Evolutionary conservation across 441 rosid genomes (phyloP).

Genomic region (Gossypium trilobum): DNA sequence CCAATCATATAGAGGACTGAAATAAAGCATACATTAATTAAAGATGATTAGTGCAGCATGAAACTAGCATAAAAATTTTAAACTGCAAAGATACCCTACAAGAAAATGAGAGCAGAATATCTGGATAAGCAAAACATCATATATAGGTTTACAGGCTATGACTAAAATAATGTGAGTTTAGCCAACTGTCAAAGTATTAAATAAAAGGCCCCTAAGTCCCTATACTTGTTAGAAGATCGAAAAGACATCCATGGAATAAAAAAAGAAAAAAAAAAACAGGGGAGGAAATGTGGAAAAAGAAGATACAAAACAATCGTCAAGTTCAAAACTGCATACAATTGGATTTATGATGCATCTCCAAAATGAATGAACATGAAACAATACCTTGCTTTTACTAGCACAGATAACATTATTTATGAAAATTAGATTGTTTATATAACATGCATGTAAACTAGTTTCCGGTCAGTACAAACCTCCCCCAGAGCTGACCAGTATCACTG

Average conservation of each 20-base stretch:
- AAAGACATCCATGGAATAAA: neutral
- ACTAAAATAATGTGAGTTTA: neutral
- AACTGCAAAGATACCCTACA: neutral
- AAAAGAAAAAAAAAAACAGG: neutral
- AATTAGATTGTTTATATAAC: neutral
- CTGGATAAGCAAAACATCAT: neutral
- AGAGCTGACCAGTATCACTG: slow-evolving; percentile 89
- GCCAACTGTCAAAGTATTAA: neutral
- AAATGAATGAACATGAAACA: neutral
- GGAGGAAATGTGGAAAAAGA: neutral
- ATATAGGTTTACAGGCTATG: neutral
- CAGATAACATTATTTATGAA: neutral
- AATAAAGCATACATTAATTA: slow-evolving; percentile 18
- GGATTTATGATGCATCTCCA: neutral
- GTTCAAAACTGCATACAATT: neutral
- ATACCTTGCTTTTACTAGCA: neutral
- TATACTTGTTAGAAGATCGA: neutral
- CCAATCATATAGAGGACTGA: slow-evolving; percentile 93
- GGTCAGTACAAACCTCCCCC: slow-evolving; percentile 64
- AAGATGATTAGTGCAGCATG: slow-evolving; percentile 8
- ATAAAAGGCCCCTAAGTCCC: neutral
- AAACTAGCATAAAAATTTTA: neutral
- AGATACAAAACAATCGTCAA: neutral
- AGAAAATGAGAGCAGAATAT: neutral
- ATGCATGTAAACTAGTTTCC: slow-evolving; percentile 9